Evolutionary conservation across 2,329 filamentous ascomycete species (phyloP).

Genomic region (Trichophaea hybrida): DNA sequence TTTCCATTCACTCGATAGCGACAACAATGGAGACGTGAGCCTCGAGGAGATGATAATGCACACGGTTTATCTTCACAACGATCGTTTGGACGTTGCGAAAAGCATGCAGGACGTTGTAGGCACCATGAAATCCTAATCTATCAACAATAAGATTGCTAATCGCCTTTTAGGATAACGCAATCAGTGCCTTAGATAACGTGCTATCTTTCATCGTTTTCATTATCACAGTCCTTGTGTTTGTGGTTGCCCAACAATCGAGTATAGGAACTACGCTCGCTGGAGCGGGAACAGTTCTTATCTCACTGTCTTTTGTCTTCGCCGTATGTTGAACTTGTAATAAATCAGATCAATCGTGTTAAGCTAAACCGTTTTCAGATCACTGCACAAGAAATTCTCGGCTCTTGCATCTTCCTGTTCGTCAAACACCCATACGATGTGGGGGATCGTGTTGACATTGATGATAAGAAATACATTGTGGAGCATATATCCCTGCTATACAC

Average conservation of each 20-base stretch:
- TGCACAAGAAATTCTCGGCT: constrained; percentile 88
- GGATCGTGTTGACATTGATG: constrained; percentile 58
- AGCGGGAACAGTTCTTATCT: constrained; percentile 80
- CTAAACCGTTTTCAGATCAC: constrained; percentile 40
- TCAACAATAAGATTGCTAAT: not conserved
- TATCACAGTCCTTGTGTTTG: constrained; percentile 68
- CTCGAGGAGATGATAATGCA: constrained; percentile 90
- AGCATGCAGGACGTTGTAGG: constrained; percentile 85
- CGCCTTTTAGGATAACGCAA: constrained; percentile 43
- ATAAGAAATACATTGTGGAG: constrained; percentile 58
- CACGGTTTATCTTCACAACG: constrained; percentile 66
- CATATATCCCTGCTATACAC: constrained; percentile 90
- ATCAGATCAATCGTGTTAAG: too few relatives aligned
- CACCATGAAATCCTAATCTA: not conserved
- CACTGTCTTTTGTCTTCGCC: constrained; percentile 91
- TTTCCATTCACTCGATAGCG: constrained; percentile 66
- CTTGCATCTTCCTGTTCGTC: constrained; percentile 96
- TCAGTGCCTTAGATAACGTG: constrained; percentile 77
- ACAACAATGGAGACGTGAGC: constrained; percentile 86
- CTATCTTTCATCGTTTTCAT: constrained; percentile 68
- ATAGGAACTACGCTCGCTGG: constrained; percentile 78
- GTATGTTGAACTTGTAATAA: too few relatives aligned
- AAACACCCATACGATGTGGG: constrained; percentile 38
- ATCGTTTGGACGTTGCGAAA: constrained; percentile 74
- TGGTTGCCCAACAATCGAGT: constrained; percentile 57